These are phyloP conservation scores for Trypanosoma mega DNA, from an alignment of 208 protist species.

Conservation along the genomic window DNA sequence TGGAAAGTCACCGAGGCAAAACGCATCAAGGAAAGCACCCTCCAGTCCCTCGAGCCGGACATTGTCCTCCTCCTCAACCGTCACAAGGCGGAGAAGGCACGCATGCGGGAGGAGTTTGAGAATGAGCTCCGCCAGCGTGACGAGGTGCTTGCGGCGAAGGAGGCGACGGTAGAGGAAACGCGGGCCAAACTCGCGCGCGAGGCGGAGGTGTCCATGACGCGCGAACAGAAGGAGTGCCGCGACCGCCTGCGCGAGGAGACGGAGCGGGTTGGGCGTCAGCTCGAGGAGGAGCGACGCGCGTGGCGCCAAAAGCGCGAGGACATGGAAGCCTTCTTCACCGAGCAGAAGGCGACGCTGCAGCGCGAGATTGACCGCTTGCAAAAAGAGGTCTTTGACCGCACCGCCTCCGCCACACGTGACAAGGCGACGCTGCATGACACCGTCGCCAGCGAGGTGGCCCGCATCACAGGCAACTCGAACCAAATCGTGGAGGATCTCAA, in stretches of 20 bases:
- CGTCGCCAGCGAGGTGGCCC: conserved; percentile 62
- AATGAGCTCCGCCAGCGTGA: conserved; percentile 83
- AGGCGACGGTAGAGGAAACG: conserved; percentile 70
- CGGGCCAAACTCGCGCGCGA: conserved; percentile 60
- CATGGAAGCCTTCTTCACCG: conserved; percentile 61
- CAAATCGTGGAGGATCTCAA: conserved; percentile 55
- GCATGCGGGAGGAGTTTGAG: conserved; percentile 87
- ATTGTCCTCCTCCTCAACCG: conserved; percentile 91
- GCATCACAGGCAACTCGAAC: conserved; percentile 60
- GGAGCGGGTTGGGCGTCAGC: conserved; percentile 52
- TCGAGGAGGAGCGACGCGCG: conserved; percentile 62
- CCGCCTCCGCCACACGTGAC: conserved; percentile 45
- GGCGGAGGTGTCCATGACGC: conserved; percentile 43
- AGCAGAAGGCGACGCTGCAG: conserved; percentile 60
- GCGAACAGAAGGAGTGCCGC: conserved; percentile 57
- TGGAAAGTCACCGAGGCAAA: conserved; percentile 87
- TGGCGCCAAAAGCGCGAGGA: conserved; percentile 52
- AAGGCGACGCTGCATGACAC: conserved; percentile 73
- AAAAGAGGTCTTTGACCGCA: conserved; percentile 59
- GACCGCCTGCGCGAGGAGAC: conserved; percentile 59
- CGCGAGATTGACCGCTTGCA: conserved; percentile 65
- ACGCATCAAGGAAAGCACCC: conserved; percentile 87
- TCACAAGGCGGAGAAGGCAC: conserved; percentile 89
- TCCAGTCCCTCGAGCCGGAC: conserved; percentile 91
- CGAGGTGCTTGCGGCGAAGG: conserved; percentile 71